These are phyloP conservation scores for Trichothecium roseum DNA, from an alignment of 2,329 filamentous ascomycete genomes.

Conservation along the genomic window DNA sequence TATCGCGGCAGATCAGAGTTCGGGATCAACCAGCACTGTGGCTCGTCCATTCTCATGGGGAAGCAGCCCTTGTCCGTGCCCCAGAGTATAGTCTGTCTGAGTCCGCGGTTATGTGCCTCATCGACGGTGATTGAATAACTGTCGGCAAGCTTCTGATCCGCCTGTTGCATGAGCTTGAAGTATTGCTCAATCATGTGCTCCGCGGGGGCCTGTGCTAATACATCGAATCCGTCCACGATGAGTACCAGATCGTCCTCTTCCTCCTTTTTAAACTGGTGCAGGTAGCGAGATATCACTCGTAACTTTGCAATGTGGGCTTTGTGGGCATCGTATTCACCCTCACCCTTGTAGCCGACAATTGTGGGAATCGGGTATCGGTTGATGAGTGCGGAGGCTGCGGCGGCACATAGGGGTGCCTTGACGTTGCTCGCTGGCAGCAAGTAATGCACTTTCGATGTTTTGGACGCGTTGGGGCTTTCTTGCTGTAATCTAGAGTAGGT, in stretches of 20 bases:
- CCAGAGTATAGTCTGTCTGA: constrained; percentile 12
- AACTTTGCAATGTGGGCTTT: constrained; percentile 12
- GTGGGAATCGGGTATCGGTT: constrained; percentile 13
- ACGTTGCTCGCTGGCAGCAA: constrained; percentile 9
- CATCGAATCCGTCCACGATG: constrained; percentile 13
- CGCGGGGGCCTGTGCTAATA: constrained; percentile 13
- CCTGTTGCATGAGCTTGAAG: constrained; percentile 6
- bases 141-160: constrained; percentile 11
- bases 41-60: constrained; percentile 4
- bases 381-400: constrained; percentile 9
- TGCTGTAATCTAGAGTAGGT: too few species aligned
- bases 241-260: constrained; percentile 11
- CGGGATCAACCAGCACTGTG: constrained; percentile 12
- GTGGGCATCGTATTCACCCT: constrained; percentile 8
- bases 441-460: constrained; percentile 8
- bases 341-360: constrained; percentile 11
- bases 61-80: constrained; percentile 12
- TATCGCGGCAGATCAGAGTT: constrained; percentile 8
- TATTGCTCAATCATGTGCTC: constrained; percentile 12
- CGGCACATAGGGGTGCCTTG: constrained; percentile 10
- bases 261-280: constrained; percentile 3
- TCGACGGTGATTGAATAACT: constrained; percentile 9
- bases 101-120: constrained; percentile 7
- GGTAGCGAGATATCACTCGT: constrained; percentile 8
- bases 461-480: background rate